Conservation (phyloP, 129 eudicot species). For the Chrysanthemum makinoi region DNA sequence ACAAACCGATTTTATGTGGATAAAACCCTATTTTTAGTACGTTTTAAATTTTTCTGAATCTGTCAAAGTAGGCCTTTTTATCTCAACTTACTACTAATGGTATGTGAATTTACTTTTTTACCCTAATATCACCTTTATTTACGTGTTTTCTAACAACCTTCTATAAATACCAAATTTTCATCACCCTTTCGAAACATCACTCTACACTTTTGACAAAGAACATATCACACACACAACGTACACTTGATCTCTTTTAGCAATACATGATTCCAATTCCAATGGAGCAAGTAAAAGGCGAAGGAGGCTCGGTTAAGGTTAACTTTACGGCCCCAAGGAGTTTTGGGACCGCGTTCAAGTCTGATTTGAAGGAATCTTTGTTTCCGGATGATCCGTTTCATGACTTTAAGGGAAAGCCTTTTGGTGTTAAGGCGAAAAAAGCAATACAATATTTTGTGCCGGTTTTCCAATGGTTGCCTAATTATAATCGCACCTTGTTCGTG, state of each 20-base stretch:
- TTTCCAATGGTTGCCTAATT: conserved; percentile 71
- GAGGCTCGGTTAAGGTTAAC: conserved; percentile 42
- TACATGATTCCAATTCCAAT: conserved; percentile 20
- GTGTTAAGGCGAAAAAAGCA: conserved; percentile 25
- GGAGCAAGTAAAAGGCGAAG: conserved; percentile 21
- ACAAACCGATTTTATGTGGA: conserved; percentile 15
- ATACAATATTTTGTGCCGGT: conserved; percentile 68
- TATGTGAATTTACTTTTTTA: conserved; percentile 7
- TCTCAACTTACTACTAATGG: conserved; percentile 18
- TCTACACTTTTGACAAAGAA: conserved; percentile 10
- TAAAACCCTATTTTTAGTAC: conserved; percentile 17
- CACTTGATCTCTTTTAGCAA: neutral
- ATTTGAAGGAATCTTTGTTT: conserved; percentile 56
- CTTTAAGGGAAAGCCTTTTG: conserved; percentile 43
- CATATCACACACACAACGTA: conserved; percentile 3
- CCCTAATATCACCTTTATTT: conserved; percentile 7
- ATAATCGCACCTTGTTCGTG: conserved; percentile 40
- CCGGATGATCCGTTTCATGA: conserved; percentile 83
- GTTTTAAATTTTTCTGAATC: neutral
- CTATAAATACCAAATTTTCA: conserved; percentile 21
- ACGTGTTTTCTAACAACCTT: conserved; percentile 1
- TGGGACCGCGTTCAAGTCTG: conserved; percentile 38
- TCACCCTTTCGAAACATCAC: conserved; percentile 4
- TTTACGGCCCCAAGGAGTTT: conserved; percentile 52
- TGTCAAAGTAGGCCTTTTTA: conserved; percentile 20